Base-by-base conservation (phyloP, 2,329 filamentous ascomycete genomes). In the Hypoxylon sp. region DNA sequence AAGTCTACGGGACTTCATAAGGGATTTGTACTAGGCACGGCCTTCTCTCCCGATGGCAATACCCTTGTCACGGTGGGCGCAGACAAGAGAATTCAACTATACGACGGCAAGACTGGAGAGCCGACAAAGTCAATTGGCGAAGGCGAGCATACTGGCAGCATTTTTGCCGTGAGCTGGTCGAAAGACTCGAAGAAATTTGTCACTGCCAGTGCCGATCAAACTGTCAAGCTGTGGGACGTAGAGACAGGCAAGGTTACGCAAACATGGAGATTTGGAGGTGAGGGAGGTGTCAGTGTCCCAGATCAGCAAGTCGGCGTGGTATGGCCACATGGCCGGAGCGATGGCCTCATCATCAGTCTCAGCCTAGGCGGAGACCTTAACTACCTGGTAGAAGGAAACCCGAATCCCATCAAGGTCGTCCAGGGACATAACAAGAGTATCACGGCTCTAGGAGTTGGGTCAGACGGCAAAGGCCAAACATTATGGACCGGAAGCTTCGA, bases 271-370 rank as follows among this genome's bases (percentile, higher is more conserved):
- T 88, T 98, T 78, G 94, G 95, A 22, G 89, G 88, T 33, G 91
- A 95, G 46, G 91, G 90, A 14, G 84, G 83, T 49, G 87, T 91
- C 68, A 94, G 89, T 77, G 85, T 98, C 40, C 86, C 87, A 2
- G 88, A 98, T 78, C 96, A 99, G 80, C 96, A 99, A 79, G 93
- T 98, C 33, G 96, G 96, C 58, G 94, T 99, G 5, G 93, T 96
- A 8, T 97, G 94, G 90, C 93, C 95, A 1, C 86, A 89, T 51
- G 92, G 92, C 53, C 88, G 95, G 71, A 92, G 84, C 59, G 96
- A 99, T 78, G 93, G 92, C 31, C 84, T 98, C 67, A 90, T 99
- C 71, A 95, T 99, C 79, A 97, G 93, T 79, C 84, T 98, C 72
- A 96, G 94, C 74, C 86, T 98, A 20, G 90, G 90, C 56, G 96